phyloP scores from a whole-genome alignment of 352 stramenopile species.

The Phytophthora europaea region DNA sequence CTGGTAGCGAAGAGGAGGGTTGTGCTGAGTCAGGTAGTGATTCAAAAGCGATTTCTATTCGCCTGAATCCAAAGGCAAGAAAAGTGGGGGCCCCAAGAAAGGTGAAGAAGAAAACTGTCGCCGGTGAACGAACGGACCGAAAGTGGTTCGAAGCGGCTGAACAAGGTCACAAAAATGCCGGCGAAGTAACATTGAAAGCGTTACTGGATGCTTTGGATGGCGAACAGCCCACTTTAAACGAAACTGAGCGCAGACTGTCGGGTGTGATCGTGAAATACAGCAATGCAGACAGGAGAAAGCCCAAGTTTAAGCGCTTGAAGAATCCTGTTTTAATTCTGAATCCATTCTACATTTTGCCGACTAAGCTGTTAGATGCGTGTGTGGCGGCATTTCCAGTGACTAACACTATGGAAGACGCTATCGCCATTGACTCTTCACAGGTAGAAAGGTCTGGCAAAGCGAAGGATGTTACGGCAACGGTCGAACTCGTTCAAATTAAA shows the following conservation, averaged over 20 bases:
- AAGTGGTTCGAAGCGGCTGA: slow-evolving; percentile 17
- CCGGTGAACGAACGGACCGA: background rate
- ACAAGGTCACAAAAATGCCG: background rate
- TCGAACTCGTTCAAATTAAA: background rate
- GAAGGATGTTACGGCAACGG: background rate
- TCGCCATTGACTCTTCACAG: background rate
- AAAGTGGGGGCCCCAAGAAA: no score
- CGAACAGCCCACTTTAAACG: slow-evolving; percentile 5
- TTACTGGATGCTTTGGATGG: slow-evolving; percentile 6
- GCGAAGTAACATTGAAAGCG: slow-evolving; percentile 18
- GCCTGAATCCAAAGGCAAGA: no score
- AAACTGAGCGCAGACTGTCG: background rate
- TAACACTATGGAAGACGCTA: background rate
- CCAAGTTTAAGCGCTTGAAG: slow-evolving; percentile 17
- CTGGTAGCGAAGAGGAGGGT: no score
- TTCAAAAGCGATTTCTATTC: no score
- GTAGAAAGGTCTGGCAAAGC: background rate
- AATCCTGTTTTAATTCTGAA: slow-evolving; percentile 31
- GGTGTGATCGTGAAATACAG: slow-evolving; percentile 13
- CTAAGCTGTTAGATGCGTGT: slow-evolving; percentile 21
- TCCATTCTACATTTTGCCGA: slow-evolving; percentile 6
- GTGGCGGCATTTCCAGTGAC: background rate
- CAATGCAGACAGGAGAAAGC: slow-evolving; percentile 2
- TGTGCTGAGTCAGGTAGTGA: no score
- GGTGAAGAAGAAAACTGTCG: background rate